These are phyloP conservation scores for Fusarium lateritium DNA, from an alignment of 2,329 filamentous ascomycete genomes.

Conservation along the genomic window DNA sequence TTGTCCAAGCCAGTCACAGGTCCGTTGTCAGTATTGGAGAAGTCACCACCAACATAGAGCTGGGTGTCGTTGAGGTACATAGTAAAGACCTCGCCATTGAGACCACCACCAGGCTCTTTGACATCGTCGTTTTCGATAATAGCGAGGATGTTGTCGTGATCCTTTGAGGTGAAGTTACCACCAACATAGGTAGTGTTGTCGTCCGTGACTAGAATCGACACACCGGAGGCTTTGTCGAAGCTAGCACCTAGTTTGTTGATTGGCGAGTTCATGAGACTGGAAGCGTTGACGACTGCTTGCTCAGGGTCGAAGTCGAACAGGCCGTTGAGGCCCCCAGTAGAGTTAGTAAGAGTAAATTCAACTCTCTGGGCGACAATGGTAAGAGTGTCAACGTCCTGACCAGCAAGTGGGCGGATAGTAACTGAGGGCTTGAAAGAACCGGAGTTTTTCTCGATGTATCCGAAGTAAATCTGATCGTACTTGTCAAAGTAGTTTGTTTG, in stretches of 20 bases:
- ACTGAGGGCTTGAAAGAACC: constrained; percentile 83
- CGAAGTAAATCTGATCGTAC: constrained; percentile 92
- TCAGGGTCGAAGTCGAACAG: constrained; percentile 88
- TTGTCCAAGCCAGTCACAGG: constrained; percentile 77
- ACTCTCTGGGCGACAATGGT: constrained; percentile 92
- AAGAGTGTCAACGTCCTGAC: constrained; percentile 73
- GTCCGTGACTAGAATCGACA: constrained; percentile 77
- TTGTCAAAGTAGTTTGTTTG: constrained; percentile 98
- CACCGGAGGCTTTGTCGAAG: constrained; percentile 76
- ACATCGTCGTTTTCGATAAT: constrained; percentile 76
- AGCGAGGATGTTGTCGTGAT: constrained; percentile 82
- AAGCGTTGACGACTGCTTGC: constrained; percentile 66
- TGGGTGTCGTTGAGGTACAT: constrained; percentile 76
- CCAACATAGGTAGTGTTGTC: constrained; percentile 80
- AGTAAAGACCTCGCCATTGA: constrained; percentile 83
- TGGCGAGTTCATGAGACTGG: constrained; percentile 77
- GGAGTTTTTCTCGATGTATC: constrained; percentile 82
- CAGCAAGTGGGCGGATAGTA: constrained; percentile 78
- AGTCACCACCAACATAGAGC: constrained; percentile 88
- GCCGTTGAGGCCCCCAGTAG: constrained; percentile 87
- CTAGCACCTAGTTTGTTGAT: constrained; percentile 82
- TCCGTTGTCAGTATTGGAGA: constrained; percentile 79
- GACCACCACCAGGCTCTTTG: constrained; percentile 76
- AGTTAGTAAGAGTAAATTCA: constrained; percentile 80
- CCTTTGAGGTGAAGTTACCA: constrained; percentile 83